These are phyloP conservation scores for Coniochaeta sp. DNA, from an alignment of 2,329 filamentous ascomycete species.

Conservation along the genomic window DNA sequence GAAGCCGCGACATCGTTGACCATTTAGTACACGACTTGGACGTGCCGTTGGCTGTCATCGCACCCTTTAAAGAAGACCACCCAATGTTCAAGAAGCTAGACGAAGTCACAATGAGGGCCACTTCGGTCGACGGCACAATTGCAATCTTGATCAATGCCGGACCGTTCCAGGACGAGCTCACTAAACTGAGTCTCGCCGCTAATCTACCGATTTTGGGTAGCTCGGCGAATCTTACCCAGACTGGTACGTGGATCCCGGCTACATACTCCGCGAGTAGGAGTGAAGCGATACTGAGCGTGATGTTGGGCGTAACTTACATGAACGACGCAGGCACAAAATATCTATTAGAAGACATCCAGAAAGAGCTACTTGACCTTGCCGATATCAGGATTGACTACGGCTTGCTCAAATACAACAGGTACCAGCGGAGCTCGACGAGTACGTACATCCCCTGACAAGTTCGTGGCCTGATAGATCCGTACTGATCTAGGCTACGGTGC, in stretches of 20 bases:
- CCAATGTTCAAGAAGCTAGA: constrained; percentile 15
- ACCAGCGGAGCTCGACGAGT: constrained; percentile 17
- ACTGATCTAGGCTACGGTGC: too few relatives aligned
- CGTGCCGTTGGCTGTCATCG: constrained; percentile 9
- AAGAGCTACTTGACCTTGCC: constrained; percentile 17
- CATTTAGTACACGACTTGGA: constrained; percentile 11
- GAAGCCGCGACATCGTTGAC: constrained; percentile 8
- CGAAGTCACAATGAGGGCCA: constrained; percentile 7
- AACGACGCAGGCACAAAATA: constrained; percentile 18
- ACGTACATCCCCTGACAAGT: too few relatives aligned
- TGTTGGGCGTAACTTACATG: background rate
- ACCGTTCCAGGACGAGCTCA: constrained; percentile 17
- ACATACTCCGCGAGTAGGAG: too few relatives aligned
- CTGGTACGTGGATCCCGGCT: background rate
- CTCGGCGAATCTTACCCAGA: constrained; percentile 21
- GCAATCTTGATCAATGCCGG: constrained; percentile 20
- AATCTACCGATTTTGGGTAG: constrained; percentile 18
- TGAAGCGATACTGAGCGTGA: too few relatives aligned
- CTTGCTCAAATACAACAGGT: constrained; percentile 14
- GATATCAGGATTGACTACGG: constrained; percentile 24
- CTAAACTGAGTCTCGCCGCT: constrained; percentile 12
- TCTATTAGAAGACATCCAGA: constrained; percentile 19
- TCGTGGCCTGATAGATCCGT: too few relatives aligned
- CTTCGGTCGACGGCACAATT: constrained; percentile 15
- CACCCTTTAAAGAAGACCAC: constrained; percentile 10